Conservation (phyloP, 2,329 filamentous ascomycete genomes). For the Thielaviopsis cerberus region DNA sequence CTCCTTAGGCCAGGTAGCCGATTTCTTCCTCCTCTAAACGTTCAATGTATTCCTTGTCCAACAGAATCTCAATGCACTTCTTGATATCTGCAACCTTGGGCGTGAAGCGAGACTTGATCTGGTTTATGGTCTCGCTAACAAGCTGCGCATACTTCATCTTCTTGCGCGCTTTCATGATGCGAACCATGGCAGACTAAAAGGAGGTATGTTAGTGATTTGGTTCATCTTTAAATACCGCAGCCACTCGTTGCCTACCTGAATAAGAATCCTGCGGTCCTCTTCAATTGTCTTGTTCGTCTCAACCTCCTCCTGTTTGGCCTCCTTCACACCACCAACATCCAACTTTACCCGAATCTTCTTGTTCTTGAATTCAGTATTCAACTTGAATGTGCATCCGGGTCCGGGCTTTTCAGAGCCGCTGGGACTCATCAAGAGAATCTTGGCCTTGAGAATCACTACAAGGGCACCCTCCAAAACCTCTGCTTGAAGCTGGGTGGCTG, state of each 20-base stretch:
- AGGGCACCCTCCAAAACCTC: conserved; percentile 79
- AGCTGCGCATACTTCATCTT: conserved; percentile 94
- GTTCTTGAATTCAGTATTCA: conserved; percentile 93
- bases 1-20: conserved; percentile 69
- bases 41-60: conserved; percentile 98
- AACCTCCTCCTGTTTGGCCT: conserved; percentile 87
- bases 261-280: conserved; percentile 86
- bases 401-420: conserved; percentile 54
- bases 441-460: conserved; percentile 77
- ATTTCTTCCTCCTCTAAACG: conserved; percentile 86
- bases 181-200: conserved; percentile 82
- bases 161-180: conserved; percentile 99
- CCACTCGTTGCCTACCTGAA: conserved; percentile 53
- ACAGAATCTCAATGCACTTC: conserved; percentile 95
- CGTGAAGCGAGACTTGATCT: conserved; percentile 82
- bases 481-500: conserved; percentile 57
- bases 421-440: conserved; percentile 57
- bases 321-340: conserved; percentile 84
- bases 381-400: conserved; percentile 57
- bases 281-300: conserved; percentile 99
- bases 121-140: conserved; percentile 85
- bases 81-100: conserved; percentile 94
- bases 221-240: conserved; percentile 13
- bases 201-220: conserved; percentile 6
- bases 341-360: conserved; percentile 97